Base-by-base conservation (phyloP, 2,329 filamentous ascomycete species). In the Thyridium curvatum region DNA sequence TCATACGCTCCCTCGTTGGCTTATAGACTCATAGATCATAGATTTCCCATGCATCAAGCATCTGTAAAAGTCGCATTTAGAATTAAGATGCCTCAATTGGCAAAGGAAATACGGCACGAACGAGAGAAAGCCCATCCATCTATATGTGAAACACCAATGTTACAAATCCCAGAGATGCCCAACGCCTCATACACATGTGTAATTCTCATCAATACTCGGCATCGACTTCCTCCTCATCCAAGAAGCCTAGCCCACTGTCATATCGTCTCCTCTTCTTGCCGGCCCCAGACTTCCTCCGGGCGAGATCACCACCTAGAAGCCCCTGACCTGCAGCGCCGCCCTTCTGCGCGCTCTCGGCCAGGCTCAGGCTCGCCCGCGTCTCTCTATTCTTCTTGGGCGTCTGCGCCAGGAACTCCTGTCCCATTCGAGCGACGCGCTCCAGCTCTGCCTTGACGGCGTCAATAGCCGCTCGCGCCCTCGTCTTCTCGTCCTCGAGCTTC, bases 161-260 rank as follows among this genome's bases (percentile, higher is more conserved):
- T 26, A 26, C 21, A 26, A 18, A 16, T 7, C n/a, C 12, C 32
- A 41, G n/a, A 59, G 30, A 26, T 6, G 10, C 21, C 21, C 21
- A 26, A 26, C 21, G 10, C 21, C 21, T 26, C 21, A 26, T 26
- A 26, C 21, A 26, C 21, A 58, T 48, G 26, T 9, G 7, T 8
- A 8, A 14, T 15, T 32, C 21, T 26, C 21, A 26, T 26, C 21
- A 26, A 10, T 6, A 26, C 10, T 26, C 21, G 10, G 28, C 32
- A n/a, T 62, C 60, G 14, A 61, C 54, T 39, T 69, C 68, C 29
- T 76, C 72, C 49, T 78, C 74, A 18, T 74, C 72, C 52, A 77
- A 46, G 17, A 79, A 59, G 0, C 72, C 73, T 36, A 79, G 49
- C 0, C 74, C 76, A 39, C 72, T 77, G 52, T 79, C 75, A 45